Percentiles rank a stretch among this genome's conserved stretches.
Conservation (phyloP, 345 rosid genomes). For the Brassica rapa region DNA sequence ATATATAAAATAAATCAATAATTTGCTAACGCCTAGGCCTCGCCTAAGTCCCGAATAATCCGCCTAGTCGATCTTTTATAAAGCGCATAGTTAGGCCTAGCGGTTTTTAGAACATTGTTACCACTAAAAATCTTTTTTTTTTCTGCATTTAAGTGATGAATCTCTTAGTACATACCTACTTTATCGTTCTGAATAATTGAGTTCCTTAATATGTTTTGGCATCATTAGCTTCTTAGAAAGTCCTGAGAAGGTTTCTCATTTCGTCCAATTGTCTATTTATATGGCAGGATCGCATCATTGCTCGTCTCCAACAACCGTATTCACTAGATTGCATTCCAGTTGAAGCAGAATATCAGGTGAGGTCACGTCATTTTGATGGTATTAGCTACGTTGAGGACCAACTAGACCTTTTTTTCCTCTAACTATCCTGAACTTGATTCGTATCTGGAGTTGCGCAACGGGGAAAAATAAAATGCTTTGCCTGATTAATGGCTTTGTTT, state of each 20-base stretch:
- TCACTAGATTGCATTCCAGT: slow-evolving; percentile 98
- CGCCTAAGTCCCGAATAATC: too few relatives aligned
- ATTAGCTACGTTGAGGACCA: slow-evolving; percentile 7
- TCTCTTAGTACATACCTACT: background rate
- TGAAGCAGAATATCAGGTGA: slow-evolving; percentile 98
- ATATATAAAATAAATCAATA: too few relatives aligned
- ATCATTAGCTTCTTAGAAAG: background rate
- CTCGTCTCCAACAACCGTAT: slow-evolving; percentile 98
- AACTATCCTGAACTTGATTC: background rate
- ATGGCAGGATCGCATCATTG: slow-evolving; percentile 89
- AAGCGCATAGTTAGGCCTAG: too few relatives aligned
- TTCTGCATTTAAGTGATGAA: background rate
- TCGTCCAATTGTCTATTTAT: background rate
- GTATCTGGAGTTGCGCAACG: background rate
- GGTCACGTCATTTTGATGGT: slow-evolving; percentile 24
- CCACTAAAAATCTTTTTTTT: background rate
- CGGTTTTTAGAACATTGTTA: background rate
- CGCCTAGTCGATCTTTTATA: too few relatives aligned
- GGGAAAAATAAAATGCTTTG: background rate
- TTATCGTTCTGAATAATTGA: slow-evolving; percentile 3
- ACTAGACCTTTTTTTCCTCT: background rate
- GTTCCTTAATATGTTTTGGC: background rate
- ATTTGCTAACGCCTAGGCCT: too few relatives aligned
- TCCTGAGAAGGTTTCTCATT: background rate
- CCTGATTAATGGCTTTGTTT: slow-evolving; percentile 12